A percentile compares a stretch with the other conserved stretches of the same genome.
Conservation (phyloP, 768 basidiomycete species). For the Trametes cubensis region DNA sequence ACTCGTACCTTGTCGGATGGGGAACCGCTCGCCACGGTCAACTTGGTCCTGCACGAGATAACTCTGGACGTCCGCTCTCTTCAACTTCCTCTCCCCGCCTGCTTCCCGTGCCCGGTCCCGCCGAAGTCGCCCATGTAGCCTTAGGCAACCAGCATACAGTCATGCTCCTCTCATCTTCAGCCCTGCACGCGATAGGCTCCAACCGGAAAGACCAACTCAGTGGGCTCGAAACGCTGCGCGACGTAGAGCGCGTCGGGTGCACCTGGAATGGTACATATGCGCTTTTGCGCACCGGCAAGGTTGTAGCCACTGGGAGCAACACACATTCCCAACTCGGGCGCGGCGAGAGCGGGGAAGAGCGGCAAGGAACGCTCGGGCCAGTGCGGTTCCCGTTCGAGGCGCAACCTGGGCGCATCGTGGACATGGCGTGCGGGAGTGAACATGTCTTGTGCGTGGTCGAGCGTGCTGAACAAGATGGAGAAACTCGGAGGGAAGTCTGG, state of each 20-base stretch:
- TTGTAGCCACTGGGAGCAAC: slow-evolving; percentile 58
- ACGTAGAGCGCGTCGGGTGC: slow-evolving; percentile 48
- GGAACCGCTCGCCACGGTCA: slow-evolving; percentile 86
- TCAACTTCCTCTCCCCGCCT: slow-evolving; percentile 38
- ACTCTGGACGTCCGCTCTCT: slow-evolving; percentile 30
- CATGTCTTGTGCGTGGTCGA: slow-evolving; percentile 58
- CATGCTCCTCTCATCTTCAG: slow-evolving; percentile 47
- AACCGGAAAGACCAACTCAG: slow-evolving; percentile 70
- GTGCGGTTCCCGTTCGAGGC: slow-evolving; percentile 37
- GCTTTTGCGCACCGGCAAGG: slow-evolving; percentile 32
- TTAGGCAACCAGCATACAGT: slow-evolving; percentile 60
- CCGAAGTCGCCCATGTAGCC: slow-evolving; percentile 31
- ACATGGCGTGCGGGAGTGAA: slow-evolving; percentile 80
- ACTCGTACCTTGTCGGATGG: slow-evolving; percentile 67
- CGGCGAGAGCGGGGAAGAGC: slow-evolving; percentile 5
- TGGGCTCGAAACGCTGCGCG: slow-evolving; percentile 33
- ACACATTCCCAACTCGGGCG: slow-evolving; percentile 70
- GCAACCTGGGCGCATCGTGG: slow-evolving; percentile 24
- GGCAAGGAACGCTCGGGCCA: slow-evolving; percentile 28
- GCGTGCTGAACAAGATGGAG: slow-evolving; percentile 11
- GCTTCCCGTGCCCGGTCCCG: slow-evolving; percentile 34
- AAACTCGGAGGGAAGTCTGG: slow-evolving; percentile 51
- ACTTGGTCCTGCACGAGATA: slow-evolving; percentile 50
- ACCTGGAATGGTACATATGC: slow-evolving; percentile 84
- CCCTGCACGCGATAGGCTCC: slow-evolving; percentile 61